Evolutionary conservation across 352 stramenopile species (phyloP), one percentile per base, ranked within the genome.

Genomic region (Pythium dissimile): DNA sequence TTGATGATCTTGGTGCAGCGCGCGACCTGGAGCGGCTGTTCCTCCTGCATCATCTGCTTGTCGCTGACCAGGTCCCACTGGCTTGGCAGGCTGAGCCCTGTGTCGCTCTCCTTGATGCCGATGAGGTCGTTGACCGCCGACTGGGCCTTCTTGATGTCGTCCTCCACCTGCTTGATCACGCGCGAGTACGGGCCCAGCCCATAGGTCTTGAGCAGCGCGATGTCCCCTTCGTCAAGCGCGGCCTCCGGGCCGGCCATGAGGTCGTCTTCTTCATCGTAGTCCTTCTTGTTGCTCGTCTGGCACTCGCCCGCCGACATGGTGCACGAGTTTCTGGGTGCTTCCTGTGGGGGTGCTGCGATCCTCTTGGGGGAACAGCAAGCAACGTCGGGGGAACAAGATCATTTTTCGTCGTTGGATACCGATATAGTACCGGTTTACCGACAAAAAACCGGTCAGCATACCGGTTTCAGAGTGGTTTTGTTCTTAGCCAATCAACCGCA

Each of bases 11-110:
- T 95, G 31, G 89, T 97, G 75, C 97, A 99, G 38, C 96, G 84
- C 21, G 97, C 97, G 23, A 99, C 97, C 63, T 98, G 92, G 31
- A 98, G 75, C 31, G 93, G 92, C 71, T 98, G 96, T 70, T 99
- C 97, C 70, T 99, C 96, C 54, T 98, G 93, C 95, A 99, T 99
- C 96, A 99, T 99, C 78, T 98, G 94, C 74, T 99, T 99, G 80
- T 99, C 97, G 53, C 94, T 97, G 24, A 98, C 95, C 23, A 99
- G 87, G 83, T 99, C 97, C 97, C 97, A 99, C 66, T 98, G 97
- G 66, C 84, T 98, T 26, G 97, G 97, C 26, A 98, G 87, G 48
- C 89, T 97, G 37, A 99, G 74, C n/a, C 97, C 97, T 30, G 97
- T 99, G 75, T 99, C 97, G 62, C 88, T 98, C 75, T 99, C 97